These are phyloP conservation scores for Diplotaxis tenuifolia DNA, from an alignment of 345 rosid species.

Conservation along the genomic window DNA sequence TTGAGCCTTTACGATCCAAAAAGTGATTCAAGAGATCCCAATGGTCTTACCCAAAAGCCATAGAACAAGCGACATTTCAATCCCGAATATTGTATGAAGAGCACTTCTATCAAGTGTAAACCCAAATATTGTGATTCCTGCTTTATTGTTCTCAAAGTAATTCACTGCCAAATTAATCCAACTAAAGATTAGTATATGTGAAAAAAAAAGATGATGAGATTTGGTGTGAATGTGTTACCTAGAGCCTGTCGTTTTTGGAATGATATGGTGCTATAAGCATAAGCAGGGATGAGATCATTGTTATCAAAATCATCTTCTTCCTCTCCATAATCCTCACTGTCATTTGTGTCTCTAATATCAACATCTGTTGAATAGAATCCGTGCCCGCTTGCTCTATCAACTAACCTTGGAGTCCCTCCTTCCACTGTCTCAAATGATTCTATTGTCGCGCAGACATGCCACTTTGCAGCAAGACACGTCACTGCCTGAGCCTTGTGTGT, in stretches of 20 bases:
- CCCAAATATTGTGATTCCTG: constrained; percentile 87
- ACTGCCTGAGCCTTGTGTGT: constrained; percentile 91
- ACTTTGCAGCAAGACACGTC: constrained; percentile 85
- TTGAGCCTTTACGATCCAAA: constrained; percentile 12
- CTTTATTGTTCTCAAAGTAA: constrained; percentile 87
- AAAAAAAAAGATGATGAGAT: background rate
- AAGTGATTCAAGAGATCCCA: constrained; percentile 51
- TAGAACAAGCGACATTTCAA: constrained; percentile 80
- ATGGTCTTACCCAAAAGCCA: constrained; percentile 92
- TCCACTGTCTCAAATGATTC: constrained; percentile 64
- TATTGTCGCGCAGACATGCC: constrained; percentile 88
- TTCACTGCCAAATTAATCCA: constrained; percentile 54
- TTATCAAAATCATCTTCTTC: constrained; percentile 89
- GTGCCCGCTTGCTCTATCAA: constrained; percentile 22
- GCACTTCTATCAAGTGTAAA: constrained; percentile 75
- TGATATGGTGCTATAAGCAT: constrained; percentile 71
- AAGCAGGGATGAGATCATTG: constrained; percentile 60
- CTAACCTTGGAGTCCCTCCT: constrained; percentile 61
- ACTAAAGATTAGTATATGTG: background rate
- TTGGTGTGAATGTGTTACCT: constrained; percentile 43
- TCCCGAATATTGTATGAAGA: constrained; percentile 77
- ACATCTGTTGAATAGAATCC: constrained; percentile 38
- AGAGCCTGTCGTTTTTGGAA: constrained; percentile 91
- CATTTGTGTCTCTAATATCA: constrained; percentile 49
- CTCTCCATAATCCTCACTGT: constrained; percentile 55